Conservation (phyloP, 768 basidiomycete genomes). For the Russula emetica region DNA sequence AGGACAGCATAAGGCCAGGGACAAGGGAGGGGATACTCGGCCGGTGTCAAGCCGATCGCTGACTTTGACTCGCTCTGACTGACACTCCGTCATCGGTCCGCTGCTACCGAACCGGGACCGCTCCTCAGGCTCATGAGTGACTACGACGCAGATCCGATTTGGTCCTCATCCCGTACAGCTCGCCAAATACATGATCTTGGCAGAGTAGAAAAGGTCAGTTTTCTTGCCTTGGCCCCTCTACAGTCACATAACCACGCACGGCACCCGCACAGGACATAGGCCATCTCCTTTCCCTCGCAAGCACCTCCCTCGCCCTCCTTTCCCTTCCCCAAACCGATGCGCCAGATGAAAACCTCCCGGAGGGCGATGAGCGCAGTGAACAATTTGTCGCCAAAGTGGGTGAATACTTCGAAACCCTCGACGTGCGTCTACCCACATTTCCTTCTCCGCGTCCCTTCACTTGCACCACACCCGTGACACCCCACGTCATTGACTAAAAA, state of each 20-base stretch:
- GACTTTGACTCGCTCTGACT: background rate
- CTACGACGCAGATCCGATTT: slow-evolving; percentile 55
- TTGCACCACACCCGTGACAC: background rate
- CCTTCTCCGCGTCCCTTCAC: background rate
- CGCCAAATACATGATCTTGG: slow-evolving; percentile 77
- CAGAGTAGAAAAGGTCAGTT: slow-evolving; percentile 69
- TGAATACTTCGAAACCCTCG: slow-evolving; percentile 79
- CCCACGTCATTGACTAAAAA: background rate
- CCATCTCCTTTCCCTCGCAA: slow-evolving; percentile 67
- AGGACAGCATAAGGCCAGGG: background rate
- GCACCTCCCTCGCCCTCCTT: slow-evolving; percentile 72
- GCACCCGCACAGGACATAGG: slow-evolving; percentile 58
- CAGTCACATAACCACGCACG: background rate
- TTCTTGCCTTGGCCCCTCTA: background rate
- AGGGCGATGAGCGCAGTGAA: slow-evolving; percentile 79
- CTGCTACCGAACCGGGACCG: too few relatives aligned
- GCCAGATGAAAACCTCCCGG: slow-evolving; percentile 62
- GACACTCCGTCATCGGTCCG: background rate
- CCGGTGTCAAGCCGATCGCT: background rate
- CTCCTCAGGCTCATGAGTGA: too few relatives aligned
- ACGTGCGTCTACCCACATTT: slow-evolving; percentile 44
- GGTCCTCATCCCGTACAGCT: slow-evolving; percentile 76
- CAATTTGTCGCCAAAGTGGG: slow-evolving; percentile 81
- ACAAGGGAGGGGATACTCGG: background rate
- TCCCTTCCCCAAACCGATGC: slow-evolving; percentile 80